These are phyloP conservation scores for Emericellopsis cladophorae DNA, from an alignment of 2,329 filamentous ascomycete species.

Conservation along the genomic window DNA sequence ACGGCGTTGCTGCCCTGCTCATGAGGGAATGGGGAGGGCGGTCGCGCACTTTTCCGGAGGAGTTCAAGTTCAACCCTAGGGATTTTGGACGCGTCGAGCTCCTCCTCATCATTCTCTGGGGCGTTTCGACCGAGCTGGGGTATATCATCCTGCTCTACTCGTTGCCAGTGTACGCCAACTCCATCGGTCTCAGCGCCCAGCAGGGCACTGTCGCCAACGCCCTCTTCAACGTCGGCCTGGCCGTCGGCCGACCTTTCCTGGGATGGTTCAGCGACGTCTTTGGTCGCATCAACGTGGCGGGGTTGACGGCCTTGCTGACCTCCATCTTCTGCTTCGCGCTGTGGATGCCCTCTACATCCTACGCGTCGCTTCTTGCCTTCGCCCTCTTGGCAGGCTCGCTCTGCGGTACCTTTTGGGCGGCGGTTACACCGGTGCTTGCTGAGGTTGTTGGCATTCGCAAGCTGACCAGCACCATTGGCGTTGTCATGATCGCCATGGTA, in stretches of 20 bases:
- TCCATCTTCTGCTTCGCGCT: constrained; percentile 43
- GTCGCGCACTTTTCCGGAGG: neutral
- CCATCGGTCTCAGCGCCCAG: constrained; percentile 42
- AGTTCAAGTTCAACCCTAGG: constrained; percentile 3
- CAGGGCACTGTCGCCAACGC: constrained; percentile 51
- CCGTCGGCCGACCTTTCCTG: constrained; percentile 42
- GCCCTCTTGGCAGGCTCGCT: constrained; percentile 43
- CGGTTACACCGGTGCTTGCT: constrained; percentile 43
- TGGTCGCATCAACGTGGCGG: constrained; percentile 50
- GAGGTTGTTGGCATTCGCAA: constrained; percentile 49
- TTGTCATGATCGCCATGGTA: constrained; percentile 46
- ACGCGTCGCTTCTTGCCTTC: constrained; percentile 46
- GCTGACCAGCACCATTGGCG: constrained; percentile 40
- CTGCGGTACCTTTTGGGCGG: constrained; percentile 46
- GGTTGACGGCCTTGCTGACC: constrained; percentile 9
- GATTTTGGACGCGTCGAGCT: constrained; percentile 33
- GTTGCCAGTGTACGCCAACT: constrained; percentile 47
- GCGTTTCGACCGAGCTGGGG: constrained; percentile 48
- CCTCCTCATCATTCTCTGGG: constrained; percentile 44
- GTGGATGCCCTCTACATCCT: constrained; percentile 47
- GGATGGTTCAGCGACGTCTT: constrained; percentile 49
- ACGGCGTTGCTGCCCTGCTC: constrained; percentile 38
- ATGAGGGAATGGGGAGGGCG: constrained; percentile 37
- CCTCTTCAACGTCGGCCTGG: constrained; percentile 50
- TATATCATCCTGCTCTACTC: constrained; percentile 54